A percentile compares a stretch with the other conserved stretches of the same genome.
Conservation (phyloP, 176 grass and related monocot genomes). For the Avena eriantha region DNA sequence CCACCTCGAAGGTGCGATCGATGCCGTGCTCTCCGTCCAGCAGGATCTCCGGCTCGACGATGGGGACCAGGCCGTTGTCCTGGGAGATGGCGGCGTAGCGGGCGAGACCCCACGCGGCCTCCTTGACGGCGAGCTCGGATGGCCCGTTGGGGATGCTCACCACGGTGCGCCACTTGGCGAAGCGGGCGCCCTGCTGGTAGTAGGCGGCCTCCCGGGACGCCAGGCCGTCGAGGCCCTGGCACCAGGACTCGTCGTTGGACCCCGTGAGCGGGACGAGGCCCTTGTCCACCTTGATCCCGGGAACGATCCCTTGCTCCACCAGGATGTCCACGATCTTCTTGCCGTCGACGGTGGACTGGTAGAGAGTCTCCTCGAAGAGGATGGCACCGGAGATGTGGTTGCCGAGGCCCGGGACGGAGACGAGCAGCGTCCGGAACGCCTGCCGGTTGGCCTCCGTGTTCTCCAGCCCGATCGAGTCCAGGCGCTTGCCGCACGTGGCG, state of each 20-base stretch:
- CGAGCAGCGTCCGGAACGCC: conserved; percentile 53
- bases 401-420: conserved; percentile 49
- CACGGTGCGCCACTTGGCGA: conserved; percentile 73
- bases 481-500: conserved; percentile 56
- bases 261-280: conserved; percentile 58
- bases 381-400: conserved; percentile 56
- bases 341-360: conserved; percentile 61
- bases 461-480: conserved; percentile 54
- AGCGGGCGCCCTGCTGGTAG: conserved; percentile 54
- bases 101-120: conserved; percentile 52
- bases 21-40: conserved; percentile 60
- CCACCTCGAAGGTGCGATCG: conserved; percentile 47
- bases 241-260: conserved; percentile 61
- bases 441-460: conserved; percentile 69
- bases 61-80: conserved; percentile 67
- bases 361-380: conserved; percentile 70
- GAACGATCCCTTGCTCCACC: conserved; percentile 29
- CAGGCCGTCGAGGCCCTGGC: conserved; percentile 63
- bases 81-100: conserved; percentile 68
- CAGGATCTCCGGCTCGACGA: conserved; percentile 69
- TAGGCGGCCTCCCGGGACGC: conserved; percentile 33
- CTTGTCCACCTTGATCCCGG: conserved; percentile 71
- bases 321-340: conserved; percentile 34
- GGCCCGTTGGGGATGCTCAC: conserved; percentile 53
- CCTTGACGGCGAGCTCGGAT: conserved; percentile 49